Conservation (phyloP, 2,329 filamentous ascomycete genomes). For the Ramularia endophylla region DNA sequence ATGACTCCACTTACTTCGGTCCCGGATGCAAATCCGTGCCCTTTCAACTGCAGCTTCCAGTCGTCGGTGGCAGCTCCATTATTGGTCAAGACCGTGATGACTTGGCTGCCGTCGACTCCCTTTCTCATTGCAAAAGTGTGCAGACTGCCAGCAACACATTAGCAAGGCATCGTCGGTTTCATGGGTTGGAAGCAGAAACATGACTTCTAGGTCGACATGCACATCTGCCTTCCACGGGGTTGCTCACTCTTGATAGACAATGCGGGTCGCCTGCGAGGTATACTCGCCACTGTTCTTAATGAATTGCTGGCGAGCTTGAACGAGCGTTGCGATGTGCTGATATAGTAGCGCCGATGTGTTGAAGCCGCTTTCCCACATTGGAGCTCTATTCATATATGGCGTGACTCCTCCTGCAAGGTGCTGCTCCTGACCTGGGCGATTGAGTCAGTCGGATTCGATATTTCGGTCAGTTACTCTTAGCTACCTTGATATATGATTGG, state of each 20-base stretch:
- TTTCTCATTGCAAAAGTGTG: slow-evolving; percentile 43
- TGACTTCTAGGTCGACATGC: no score
- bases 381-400: slow-evolving; percentile 33
- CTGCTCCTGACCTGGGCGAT: slow-evolving; percentile 31
- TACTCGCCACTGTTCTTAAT: slow-evolving; percentile 36
- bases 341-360: slow-evolving; percentile 37
- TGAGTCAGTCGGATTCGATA: no score
- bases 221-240: no score
- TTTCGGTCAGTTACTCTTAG: no score
- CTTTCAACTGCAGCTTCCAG: slow-evolving; percentile 31
- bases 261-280: slow-evolving; percentile 36
- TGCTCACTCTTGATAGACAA: slow-evolving; percentile 39
- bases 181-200: no score
- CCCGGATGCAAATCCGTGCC: slow-evolving; percentile 25
- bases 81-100: slow-evolving; percentile 43
- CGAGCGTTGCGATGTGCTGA: slow-evolving; percentile 35
- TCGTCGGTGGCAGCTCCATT: slow-evolving; percentile 31
- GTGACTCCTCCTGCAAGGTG: slow-evolving; percentile 31
- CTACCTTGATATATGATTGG: slow-evolving; percentile 38
- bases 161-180: no score
- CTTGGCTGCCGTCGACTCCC: slow-evolving; percentile 33
- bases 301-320: slow-evolving; percentile 39
- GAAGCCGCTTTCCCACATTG: slow-evolving; percentile 36
- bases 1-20: slow-evolving; percentile 6
- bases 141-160: slow-evolving; percentile 3